Evolutionary conservation across 2,329 filamentous ascomycete genomes (phyloP).

Genomic region (Beauveria sp.): DNA sequence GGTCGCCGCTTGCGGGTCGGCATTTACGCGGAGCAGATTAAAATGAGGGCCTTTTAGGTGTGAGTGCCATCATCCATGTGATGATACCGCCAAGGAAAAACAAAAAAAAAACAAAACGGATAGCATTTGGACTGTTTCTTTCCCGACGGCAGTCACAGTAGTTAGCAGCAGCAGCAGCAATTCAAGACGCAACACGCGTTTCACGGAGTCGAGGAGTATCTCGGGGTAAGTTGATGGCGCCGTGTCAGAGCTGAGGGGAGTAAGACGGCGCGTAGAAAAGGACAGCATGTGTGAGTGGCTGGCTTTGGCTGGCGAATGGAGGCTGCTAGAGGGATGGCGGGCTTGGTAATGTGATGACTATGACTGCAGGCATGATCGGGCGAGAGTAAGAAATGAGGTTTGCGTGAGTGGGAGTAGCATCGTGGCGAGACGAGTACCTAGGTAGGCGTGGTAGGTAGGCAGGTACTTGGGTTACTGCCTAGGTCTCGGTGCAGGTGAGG

Average conservation of each 20-base stretch:
- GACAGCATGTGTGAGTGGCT: neutral
- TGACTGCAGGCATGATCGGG: neutral
- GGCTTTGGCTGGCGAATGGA: neutral
- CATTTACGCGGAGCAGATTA: neutral
- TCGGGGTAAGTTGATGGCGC: neutral
- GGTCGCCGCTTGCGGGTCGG: too few species aligned
- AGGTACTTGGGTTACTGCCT: neutral
- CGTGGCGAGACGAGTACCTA: neutral
- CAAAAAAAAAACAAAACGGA: too few species aligned
- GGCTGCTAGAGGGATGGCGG: neutral
- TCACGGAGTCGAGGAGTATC: neutral
- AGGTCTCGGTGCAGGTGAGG: neutral
- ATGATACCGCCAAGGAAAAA: too few species aligned
- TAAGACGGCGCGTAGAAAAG: neutral
- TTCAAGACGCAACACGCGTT: slow-evolving; percentile 6
- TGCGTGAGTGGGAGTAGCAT: neutral
- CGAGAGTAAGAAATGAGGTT: neutral
- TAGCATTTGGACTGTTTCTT: too few species aligned
- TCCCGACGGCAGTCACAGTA: neutral
- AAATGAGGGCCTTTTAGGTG: neutral
- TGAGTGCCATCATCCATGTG: neutral
- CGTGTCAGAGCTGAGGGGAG: neutral
- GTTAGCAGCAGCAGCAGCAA: neutral
- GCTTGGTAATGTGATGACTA: neutral
- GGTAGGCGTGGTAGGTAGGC: neutral